phyloP scores from a whole-genome alignment of 1,284 basidiomycete species.

The Lentinus polychrous region DNA sequence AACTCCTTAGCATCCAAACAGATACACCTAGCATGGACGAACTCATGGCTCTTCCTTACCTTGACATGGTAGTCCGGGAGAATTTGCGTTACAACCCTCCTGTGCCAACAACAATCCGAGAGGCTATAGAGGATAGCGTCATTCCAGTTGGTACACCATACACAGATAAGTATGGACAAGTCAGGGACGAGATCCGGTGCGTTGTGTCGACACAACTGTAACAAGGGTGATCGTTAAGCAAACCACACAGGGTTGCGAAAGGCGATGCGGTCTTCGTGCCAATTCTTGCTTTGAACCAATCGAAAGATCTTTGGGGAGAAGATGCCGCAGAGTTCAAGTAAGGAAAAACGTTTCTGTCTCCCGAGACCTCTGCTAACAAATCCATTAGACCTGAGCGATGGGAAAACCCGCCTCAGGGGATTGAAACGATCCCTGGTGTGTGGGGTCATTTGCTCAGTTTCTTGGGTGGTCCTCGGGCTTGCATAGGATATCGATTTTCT shows the following conservation, averaged over 20 bases:
- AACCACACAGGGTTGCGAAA: slow-evolving; percentile 36
- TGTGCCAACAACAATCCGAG: slow-evolving; percentile 47
- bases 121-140: slow-evolving; percentile 42
- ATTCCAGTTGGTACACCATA: slow-evolving; percentile 28
- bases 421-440: slow-evolving; percentile 41
- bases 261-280: slow-evolving; percentile 43
- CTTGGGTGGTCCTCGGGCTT: slow-evolving; percentile 47
- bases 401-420: slow-evolving; percentile 36
- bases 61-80: slow-evolving; percentile 66
- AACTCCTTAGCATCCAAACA: slow-evolving; percentile 39
- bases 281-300: slow-evolving; percentile 38
- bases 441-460: slow-evolving; percentile 52
- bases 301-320: slow-evolving; percentile 46
- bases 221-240: too few species aligned
- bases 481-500: slow-evolving; percentile 41
- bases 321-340: slow-evolving; percentile 45
- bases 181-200: slow-evolving; percentile 21
- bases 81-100: slow-evolving; percentile 60
- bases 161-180: slow-evolving; percentile 23
- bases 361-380: not conserved
- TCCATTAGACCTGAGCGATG: slow-evolving; percentile 44
- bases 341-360: not conserved
- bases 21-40: slow-evolving; percentile 46
- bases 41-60: slow-evolving; percentile 50
- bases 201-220: slow-evolving; percentile 7